These are phyloP conservation scores for Xylaria nigripes DNA, from an alignment of 495 filamentous ascomycete genomes.

Conservation along the genomic window DNA sequence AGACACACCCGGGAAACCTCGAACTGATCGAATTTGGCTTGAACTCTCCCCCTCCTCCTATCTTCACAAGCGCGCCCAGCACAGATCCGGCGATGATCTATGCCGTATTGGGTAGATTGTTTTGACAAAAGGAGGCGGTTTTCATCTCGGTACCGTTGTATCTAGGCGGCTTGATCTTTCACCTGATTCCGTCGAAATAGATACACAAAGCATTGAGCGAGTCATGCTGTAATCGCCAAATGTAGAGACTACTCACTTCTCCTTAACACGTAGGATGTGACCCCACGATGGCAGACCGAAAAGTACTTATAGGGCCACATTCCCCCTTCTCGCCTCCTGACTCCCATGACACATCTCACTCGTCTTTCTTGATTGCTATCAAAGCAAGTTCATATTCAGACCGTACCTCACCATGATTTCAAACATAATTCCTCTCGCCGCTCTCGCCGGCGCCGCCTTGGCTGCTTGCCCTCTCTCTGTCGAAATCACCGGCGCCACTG, in stretches of 20 bases:
- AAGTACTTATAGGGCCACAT: constrained; percentile 6
- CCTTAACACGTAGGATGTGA: neutral
- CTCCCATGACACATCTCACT: neutral
- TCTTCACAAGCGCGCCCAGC: too few species aligned
- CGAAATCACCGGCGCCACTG: constrained; percentile 12
- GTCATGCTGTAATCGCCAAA: neutral
- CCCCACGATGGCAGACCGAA: neutral
- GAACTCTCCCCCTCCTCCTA: too few species aligned
- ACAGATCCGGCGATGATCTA: too few species aligned
- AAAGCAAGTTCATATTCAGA: neutral
- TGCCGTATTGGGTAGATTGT: too few species aligned
- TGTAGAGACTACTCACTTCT: constrained; percentile 3
- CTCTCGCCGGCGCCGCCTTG: constrained; percentile 20
- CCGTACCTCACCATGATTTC: constrained; percentile 19
- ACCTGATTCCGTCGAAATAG: constrained; percentile 2
- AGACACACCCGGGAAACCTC: constrained; percentile 1
- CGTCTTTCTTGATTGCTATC: constrained; percentile 1
- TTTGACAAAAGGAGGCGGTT: too few species aligned
- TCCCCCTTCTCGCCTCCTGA: neutral
- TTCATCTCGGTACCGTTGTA: too few species aligned
- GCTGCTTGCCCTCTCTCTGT: constrained; percentile 26
- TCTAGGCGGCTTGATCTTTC: too few species aligned
- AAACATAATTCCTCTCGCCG: constrained; percentile 20
- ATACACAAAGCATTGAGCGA: neutral
- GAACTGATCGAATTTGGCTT: neutral